These are phyloP conservation scores for Arachnopeziza araneosa DNA, from an alignment of 2,329 filamentous ascomycete genomes.

Conservation along the genomic window DNA sequence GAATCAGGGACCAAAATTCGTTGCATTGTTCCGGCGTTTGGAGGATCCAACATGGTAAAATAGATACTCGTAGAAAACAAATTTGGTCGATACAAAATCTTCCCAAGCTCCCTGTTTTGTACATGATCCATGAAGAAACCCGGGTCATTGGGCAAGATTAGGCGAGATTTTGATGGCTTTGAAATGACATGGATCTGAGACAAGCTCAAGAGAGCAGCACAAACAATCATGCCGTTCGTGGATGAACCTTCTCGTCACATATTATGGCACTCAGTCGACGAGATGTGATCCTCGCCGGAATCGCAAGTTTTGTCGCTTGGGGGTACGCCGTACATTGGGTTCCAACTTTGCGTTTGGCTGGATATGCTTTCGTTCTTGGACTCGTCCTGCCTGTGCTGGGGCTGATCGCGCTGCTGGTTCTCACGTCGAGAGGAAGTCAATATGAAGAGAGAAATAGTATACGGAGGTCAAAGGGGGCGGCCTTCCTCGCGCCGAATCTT, in stretches of 20 bases:
- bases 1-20: constrained; percentile 85
- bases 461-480: constrained; percentile 40
- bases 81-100: neutral
- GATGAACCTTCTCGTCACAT: constrained; percentile 24
- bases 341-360: constrained; percentile 75
- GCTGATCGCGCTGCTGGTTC: constrained; percentile 52
- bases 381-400: constrained; percentile 48
- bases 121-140: too few species aligned
- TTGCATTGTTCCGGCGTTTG: constrained; percentile 77
- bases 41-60: constrained; percentile 53
- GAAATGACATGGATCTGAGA: neutral
- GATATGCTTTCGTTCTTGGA: constrained; percentile 76
- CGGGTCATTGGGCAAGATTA: constrained; percentile 10
- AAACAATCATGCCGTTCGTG: constrained; percentile 26
- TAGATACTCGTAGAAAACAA: neutral
- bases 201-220: constrained; percentile 2
- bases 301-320: constrained; percentile 79
- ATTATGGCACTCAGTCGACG: constrained; percentile 67
- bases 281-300: constrained; percentile 62
- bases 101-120: neutral
- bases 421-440: constrained; percentile 51
- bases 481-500: constrained; percentile 54
- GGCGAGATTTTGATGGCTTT: constrained; percentile 8
- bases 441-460: constrained; percentile 37
- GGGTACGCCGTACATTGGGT: constrained; percentile 78